Percentiles rank a stretch among this genome's conserved stretches.
Conservation (phyloP, 2,329 filamentous ascomycete species). For the Macrophomina pseudophaseolina region DNA sequence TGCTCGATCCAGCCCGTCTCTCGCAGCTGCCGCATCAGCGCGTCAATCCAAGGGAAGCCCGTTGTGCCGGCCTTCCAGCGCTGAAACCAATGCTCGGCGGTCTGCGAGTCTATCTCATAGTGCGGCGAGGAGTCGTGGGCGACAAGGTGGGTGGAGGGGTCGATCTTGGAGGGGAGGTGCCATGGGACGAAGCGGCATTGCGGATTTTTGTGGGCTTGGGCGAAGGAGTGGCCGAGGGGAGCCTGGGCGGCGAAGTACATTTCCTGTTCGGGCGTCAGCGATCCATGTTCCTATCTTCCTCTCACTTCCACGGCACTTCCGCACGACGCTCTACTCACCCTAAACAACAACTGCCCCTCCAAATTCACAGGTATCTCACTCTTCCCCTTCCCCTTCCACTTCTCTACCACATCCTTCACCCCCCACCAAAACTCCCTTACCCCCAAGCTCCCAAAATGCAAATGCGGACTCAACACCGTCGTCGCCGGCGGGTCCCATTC, state of each 20-base stretch:
- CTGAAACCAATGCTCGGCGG: conserved; percentile 69
- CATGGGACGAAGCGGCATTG: conserved; percentile 77
- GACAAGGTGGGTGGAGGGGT: conserved; percentile 48
- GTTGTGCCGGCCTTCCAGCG: conserved; percentile 73
- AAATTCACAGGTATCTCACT: conserved; percentile 69
- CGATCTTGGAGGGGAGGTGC: conserved; percentile 70
- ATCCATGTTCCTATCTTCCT: neutral
- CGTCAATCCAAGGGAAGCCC: conserved; percentile 82
- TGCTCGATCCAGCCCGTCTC: conserved; percentile 82
- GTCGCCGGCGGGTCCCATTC: conserved; percentile 75
- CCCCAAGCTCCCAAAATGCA: conserved; percentile 77
- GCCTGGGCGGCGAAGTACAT: conserved; percentile 85
- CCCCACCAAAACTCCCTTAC: conserved; percentile 75
- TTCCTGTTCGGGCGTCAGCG: conserved; percentile 49
- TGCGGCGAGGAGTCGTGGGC: conserved; percentile 52
- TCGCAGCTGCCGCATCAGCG: conserved; percentile 75
- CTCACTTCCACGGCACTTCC: neutral
- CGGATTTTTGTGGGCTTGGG: conserved; percentile 68
- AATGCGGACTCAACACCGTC: conserved; percentile 72
- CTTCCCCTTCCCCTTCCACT: conserved; percentile 52
- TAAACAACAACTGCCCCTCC: conserved; percentile 74
- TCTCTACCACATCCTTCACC: conserved; percentile 66
- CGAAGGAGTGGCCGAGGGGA: conserved; percentile 66
- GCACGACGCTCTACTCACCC: conserved; percentile 36
- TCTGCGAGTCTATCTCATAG: conserved; percentile 66